Evolutionary conservation across 1,139 yeast species (phyloP).

Genomic region (Kluyveromyces sp.): DNA sequence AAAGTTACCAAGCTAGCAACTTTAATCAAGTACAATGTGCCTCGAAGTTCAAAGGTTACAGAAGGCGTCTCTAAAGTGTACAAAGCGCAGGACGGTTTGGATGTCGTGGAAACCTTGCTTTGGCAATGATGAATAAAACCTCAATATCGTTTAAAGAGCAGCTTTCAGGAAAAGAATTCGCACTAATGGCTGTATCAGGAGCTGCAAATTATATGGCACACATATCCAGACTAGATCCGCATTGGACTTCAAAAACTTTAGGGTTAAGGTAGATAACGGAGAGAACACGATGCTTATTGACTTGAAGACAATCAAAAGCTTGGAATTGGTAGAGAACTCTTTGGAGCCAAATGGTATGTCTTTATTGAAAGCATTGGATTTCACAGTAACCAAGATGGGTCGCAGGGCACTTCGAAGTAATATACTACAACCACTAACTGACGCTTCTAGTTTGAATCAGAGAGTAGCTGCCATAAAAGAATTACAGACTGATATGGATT

Average conservation of each 20-base stretch:
- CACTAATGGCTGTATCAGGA: slow-evolving; percentile 34
- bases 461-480: slow-evolving; percentile 35
- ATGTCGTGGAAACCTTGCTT: slow-evolving; percentile 14
- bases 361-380: slow-evolving; percentile 32
- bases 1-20: slow-evolving; percentile 31
- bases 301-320: slow-evolving; percentile 29
- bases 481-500: slow-evolving; percentile 19
- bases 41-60: slow-evolving; percentile 21
- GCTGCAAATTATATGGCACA: slow-evolving; percentile 24
- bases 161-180: slow-evolving; percentile 23
- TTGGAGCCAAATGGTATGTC: slow-evolving; percentile 27
- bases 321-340: slow-evolving; percentile 35
- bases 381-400: slow-evolving; percentile 41
- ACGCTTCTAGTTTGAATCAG: slow-evolving; percentile 28
- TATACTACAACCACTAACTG: slow-evolving; percentile 40
- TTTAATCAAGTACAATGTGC: slow-evolving; percentile 32
- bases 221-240: slow-evolving; percentile 5
- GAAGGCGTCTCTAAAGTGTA: slow-evolving; percentile 25
- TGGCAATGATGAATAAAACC: slow-evolving; percentile 17
- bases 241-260: slow-evolving; percentile 24
- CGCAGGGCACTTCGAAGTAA: slow-evolving; percentile 34
- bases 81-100: slow-evolving; percentile 23
- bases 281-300: slow-evolving; percentile 40
- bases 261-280: slow-evolving; percentile 34
- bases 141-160: slow-evolving; percentile 17